Percentiles rank a stretch among this genome's conserved stretches.
Conservation (phyloP, 305 asterid species). For the Plantago coronopus region DNA sequence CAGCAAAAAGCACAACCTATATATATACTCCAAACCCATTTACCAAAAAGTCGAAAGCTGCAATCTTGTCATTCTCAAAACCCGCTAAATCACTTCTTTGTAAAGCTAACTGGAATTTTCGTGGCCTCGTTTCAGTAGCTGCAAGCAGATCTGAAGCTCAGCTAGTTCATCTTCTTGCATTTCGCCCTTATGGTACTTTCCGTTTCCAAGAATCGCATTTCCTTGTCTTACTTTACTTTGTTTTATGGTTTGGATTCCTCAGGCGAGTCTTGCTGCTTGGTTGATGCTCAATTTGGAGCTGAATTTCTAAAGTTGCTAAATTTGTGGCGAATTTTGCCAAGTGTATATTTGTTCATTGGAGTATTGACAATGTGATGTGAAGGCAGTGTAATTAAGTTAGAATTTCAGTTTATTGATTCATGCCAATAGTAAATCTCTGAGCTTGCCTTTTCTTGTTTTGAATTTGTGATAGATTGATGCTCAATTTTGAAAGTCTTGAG, state of each 20-base stretch:
- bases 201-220: neutral
- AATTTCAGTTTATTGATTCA: too few species aligned
- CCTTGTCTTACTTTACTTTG: neutral
- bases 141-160: constrained; percentile 36
- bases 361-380: constrained; percentile 7
- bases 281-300: neutral
- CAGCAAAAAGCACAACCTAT: neutral
- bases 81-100: neutral
- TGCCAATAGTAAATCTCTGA: too few species aligned
- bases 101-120: constrained; percentile 6
- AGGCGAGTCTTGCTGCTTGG: neutral
- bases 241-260: constrained; percentile 4
- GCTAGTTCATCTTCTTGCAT: constrained; percentile 16
- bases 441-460: too few species aligned
- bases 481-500: neutral
- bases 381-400: neutral
- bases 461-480: neutral
- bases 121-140: neutral
- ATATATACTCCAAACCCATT: constrained; percentile 1
- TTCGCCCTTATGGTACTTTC: constrained; percentile 31
- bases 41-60: neutral
- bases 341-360: constrained; percentile 1
- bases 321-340: neutral
- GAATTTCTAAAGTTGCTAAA: neutral
- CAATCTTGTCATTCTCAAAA: neutral